Evolutionary conservation across 345 rosid species (phyloP), one percentile per base, ranked within the genome.

Genomic region (Rhodamnia rubescens): DNA sequence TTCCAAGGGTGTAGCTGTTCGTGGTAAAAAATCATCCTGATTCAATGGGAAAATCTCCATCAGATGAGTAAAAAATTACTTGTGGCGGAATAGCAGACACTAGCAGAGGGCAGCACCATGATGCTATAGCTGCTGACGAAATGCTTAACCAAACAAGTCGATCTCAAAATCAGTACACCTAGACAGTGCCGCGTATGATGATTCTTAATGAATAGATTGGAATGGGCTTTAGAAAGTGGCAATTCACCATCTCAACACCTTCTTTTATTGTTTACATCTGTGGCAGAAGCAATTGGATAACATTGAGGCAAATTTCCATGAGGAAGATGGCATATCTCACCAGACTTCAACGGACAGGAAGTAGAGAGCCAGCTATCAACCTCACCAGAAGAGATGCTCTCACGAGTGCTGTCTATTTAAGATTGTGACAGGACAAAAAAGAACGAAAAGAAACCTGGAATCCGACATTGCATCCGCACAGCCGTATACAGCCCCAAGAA

Each of bases 21-120:
- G 92, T 0, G 98, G 98, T 89, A 97, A 91, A 91, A 96, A 97
- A 86, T 97, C 99, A 92, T 97, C 99, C 98, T 97, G 94, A 64
- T 86, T 56, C 80, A 69, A 69, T 69, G 80, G 80, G 18, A 69
- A 69, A 69, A 69, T 36, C 47, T 69, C 80, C 80, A 69, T 69
- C 47, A 69, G 80, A 32, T 16, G 78, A 69, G 32, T 32, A 69
- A 69, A 32, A 69, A 69, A 32, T 69, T 69, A 32, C 47, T 36
- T 69, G 47, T 18, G 47, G 47, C 80, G 18, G 26, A 32, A 36
- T 69, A 36, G 80, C 47, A 36, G 78, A 69, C 78, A 18, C 47
- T 69, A 69, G 78, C 13, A 69, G 47, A 1, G 47, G 36, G 80
- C 47, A 69, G 80, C 47, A 18, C 47, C 47, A 36, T 18, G 47